Conservation (phyloP, 345 rosid genomes). For the Nephelium lappaceum region DNA sequence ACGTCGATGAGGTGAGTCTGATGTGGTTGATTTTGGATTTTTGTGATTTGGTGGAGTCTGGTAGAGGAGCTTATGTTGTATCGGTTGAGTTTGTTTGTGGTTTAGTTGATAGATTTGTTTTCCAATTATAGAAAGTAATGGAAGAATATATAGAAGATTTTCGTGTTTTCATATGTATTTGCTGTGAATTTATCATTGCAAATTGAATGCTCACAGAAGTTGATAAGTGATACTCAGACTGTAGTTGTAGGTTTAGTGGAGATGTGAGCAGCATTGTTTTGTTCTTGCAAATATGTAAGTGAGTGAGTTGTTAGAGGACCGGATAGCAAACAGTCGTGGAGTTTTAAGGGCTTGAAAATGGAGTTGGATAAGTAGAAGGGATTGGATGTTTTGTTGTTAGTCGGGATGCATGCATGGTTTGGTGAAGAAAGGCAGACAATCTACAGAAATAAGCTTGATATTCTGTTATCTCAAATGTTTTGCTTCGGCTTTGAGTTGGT, state of each 20-base stretch:
- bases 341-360: neutral
- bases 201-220: neutral
- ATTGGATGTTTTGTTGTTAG: neutral
- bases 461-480: neutral
- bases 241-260: neutral
- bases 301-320: neutral
- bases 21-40: neutral
- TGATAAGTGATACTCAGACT: neutral
- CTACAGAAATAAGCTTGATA: neutral
- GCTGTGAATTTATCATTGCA: neutral
- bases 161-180: neutral
- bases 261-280: neutral
- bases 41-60: neutral
- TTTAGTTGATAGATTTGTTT: neutral
- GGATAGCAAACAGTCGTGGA: neutral
- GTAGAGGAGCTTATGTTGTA: neutral
- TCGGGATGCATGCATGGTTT: neutral
- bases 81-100: neutral
- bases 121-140: neutral
- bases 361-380: neutral
- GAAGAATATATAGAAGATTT: neutral
- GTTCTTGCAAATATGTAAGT: neutral
- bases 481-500: neutral
- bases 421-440: neutral
- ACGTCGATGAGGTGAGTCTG: constrained; percentile 70